Evolutionary conservation across 2,329 filamentous ascomycete species (phyloP).

Genomic region (Colletotrichum tabaci): DNA sequence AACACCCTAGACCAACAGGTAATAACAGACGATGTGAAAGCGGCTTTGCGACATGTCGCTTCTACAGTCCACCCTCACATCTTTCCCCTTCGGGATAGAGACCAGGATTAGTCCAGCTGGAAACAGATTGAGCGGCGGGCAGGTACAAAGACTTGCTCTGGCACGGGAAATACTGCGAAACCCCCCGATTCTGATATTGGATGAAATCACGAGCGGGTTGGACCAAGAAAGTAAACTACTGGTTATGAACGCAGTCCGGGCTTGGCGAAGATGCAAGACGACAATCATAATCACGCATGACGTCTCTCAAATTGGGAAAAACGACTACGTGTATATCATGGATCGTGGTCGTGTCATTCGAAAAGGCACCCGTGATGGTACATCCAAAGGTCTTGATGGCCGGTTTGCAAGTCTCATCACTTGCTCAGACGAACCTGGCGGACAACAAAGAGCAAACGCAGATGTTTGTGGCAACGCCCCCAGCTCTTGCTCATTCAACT

Average conservation of each 20-base stretch:
- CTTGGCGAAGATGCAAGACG: constrained; percentile 85
- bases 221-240: constrained; percentile 79
- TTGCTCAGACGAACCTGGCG: no score
- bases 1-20: constrained; percentile 78
- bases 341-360: constrained; percentile 78
- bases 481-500: neutral
- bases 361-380: constrained; percentile 73
- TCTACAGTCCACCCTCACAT: constrained; percentile 65
- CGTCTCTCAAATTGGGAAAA: constrained; percentile 78
- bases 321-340: constrained; percentile 87
- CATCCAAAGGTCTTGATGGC: constrained; percentile 63
- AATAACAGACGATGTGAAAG: constrained; percentile 68
- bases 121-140: constrained; percentile 83
- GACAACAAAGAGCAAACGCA: neutral
- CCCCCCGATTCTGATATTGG: constrained; percentile 85
- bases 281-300: constrained; percentile 97
- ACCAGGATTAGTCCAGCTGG: constrained; percentile 81
- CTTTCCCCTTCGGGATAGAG: constrained; percentile 67
- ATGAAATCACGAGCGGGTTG: constrained; percentile 90
- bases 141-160: constrained; percentile 82
- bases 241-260: constrained; percentile 81
- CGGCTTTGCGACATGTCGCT: constrained; percentile 76
- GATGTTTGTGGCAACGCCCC: neutral
- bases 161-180: constrained; percentile 84
- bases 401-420: constrained; percentile 62